Evolutionary conservation across 2,329 filamentous ascomycete species (phyloP), one percentile per base, ranked within the genome.

Genomic region (Fusarium verrucosum): DNA sequence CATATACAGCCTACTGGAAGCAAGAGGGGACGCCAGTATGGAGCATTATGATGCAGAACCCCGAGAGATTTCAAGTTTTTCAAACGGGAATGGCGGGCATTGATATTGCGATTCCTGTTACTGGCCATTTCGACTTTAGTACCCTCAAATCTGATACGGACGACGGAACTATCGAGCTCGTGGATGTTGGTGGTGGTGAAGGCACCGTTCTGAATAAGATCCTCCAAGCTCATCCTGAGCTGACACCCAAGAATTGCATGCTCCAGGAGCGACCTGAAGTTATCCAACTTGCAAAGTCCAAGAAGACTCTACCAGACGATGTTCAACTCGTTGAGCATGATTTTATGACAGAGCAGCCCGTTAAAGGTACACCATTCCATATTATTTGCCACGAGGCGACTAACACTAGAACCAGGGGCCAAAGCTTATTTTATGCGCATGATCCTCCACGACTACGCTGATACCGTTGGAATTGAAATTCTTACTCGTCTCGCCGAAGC

Each of bases 401-500:
- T 65, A 7, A 62, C 22, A 8, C 10, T 3, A 6, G 22, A 25
- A 20, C n/a, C 11, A 76, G 74, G 73, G n/a, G 75, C 75, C 20
- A 72, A 71, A 43, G 74, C 72, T 6, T 77, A 76, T 54, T 76
- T 75, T 43, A 73, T 76, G 72, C 72, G 72, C 35, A 73, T 73
- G 69, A 75, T 76, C 40, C 62, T 77, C 3, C 75, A 76, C 54
- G 73, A 76, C 57, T 76, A 74, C 44, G 50, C 71, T 22, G 73
- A 76, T 33, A 10, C 30, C 0, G 69, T 72, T 4, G 66, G 72
- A 10, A 68, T 72, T 11, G 23, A 68, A 36, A 75, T 76, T 10
- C 65, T 76, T n/a, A 58, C 50, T 19, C 62, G 62, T 4, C 58
- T 76, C 0, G 71, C 70, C 5, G 65, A 61, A 25, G 72, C 72